phyloP scores from a whole-genome alignment of 208 protist genomes.

The Acanthamoeba lenticulata region DNA sequence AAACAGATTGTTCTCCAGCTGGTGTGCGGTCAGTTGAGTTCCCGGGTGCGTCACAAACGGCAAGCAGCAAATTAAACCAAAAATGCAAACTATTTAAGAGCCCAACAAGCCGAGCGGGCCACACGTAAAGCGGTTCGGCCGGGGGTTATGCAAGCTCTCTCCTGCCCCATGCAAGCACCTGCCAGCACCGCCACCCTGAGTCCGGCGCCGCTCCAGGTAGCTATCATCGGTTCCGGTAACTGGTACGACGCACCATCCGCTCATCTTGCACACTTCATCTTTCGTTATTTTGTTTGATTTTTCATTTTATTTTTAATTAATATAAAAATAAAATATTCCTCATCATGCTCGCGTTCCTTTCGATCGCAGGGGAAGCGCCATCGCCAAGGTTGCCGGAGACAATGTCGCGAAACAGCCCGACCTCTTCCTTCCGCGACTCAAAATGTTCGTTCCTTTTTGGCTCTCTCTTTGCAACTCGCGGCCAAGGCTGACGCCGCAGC shows the following conservation, averaged over 20 bases:
- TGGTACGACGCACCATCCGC: constrained; percentile 63
- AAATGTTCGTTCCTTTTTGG: neutral
- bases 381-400: constrained; percentile 81
- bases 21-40: too few species aligned
- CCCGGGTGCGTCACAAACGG: too few species aligned
- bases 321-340: neutral
- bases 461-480: too few species aligned
- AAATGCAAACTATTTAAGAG: too few species aligned
- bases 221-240: constrained; percentile 85
- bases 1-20: too few species aligned
- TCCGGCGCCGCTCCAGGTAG: constrained; percentile 72
- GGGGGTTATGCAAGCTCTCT: too few species aligned
- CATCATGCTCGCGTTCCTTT: neutral
- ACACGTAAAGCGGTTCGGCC: too few species aligned
- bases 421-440: constrained; percentile 65
- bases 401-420: constrained; percentile 68
- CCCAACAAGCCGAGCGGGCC: too few species aligned
- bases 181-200: too few species aligned
- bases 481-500: neutral
- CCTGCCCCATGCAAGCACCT: too few species aligned
- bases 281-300: neutral
- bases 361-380: constrained; percentile 75
- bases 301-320: neutral
- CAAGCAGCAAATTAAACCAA: too few species aligned
- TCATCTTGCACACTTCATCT: neutral